Evolutionary conservation across 2,329 filamentous ascomycete genomes (phyloP).

Genomic region (Biscogniauxia marginata): DNA sequence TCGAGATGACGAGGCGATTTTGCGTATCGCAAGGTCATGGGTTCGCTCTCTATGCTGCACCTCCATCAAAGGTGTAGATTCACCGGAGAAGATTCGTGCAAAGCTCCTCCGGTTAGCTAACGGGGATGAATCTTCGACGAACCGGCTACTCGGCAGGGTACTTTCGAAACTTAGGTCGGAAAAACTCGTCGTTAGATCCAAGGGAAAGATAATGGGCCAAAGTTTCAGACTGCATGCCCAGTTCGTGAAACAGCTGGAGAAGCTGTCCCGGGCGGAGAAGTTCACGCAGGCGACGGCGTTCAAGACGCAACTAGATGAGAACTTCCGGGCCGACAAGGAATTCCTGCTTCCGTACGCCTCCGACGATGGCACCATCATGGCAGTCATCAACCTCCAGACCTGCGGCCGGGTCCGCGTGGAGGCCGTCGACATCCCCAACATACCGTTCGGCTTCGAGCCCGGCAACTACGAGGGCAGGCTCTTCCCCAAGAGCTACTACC

Average conservation of each 20-base stretch:
- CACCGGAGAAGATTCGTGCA: conserved; percentile 45
- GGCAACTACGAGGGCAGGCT: conserved; percentile 70
- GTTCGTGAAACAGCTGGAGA: conserved; percentile 56
- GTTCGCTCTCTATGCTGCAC: conserved; percentile 59
- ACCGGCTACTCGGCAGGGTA: conserved; percentile 45
- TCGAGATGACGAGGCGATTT: conserved; percentile 28
- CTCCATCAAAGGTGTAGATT: conserved; percentile 34
- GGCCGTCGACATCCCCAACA: conserved; percentile 54
- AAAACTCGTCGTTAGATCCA: conserved; percentile 59
- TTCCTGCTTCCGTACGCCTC: conserved; percentile 39
- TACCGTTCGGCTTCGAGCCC: conserved; percentile 69
- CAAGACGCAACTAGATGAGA: conserved; percentile 58
- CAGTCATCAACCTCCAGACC: conserved; percentile 63
- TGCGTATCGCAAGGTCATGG: conserved; percentile 55
- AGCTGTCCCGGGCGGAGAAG: conserved; percentile 53
- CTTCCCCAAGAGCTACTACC: conserved; percentile 63
- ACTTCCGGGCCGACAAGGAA: conserved; percentile 41
- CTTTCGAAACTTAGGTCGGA: conserved; percentile 48
- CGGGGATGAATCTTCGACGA: conserved; percentile 39
- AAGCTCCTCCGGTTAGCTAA: conserved; percentile 51
- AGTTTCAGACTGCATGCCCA: conserved; percentile 63
- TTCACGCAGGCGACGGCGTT: conserved; percentile 57
- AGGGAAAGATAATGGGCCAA: conserved; percentile 57
- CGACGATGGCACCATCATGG: conserved; percentile 65
- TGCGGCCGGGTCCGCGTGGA: conserved; percentile 54